Evolutionary conservation across 2,329 filamentous ascomycete genomes (phyloP).

Genomic region (Golovinomyces cichoracearum): DNA sequence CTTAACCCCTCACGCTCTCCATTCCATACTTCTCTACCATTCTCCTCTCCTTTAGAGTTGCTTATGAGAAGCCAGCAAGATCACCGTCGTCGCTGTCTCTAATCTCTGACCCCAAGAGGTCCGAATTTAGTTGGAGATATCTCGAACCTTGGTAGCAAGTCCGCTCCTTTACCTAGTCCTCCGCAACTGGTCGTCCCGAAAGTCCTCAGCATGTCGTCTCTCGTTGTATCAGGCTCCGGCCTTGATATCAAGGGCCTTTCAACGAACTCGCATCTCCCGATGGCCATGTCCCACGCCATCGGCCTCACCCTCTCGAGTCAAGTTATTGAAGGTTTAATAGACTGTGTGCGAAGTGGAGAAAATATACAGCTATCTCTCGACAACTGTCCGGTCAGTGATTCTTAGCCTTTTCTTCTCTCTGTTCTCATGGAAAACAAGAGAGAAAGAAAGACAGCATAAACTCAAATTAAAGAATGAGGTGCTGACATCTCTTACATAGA

Average conservation of each 20-base stretch:
- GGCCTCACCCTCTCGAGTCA: slow-evolving; percentile 30
- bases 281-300: slow-evolving; percentile 25
- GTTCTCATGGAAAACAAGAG: not conserved
- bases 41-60: too few species aligned
- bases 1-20: too few species aligned
- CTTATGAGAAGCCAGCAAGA: too few species aligned
- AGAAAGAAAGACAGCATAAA: not conserved
- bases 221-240: slow-evolving; percentile 31
- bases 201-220: slow-evolving; percentile 22
- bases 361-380: slow-evolving; percentile 32
- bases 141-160: too few species aligned
- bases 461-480: not conserved
- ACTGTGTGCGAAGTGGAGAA: slow-evolving; percentile 29
- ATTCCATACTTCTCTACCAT: too few species aligned
- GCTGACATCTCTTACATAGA: slow-evolving; percentile 16
- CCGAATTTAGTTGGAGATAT: too few species aligned
- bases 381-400: slow-evolving; percentile 28
- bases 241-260: slow-evolving; percentile 25
- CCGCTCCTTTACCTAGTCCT: too few species aligned
- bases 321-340: slow-evolving; percentile 36
- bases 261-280: slow-evolving; percentile 21
- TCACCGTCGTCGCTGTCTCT: too few species aligned
- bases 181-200: not conserved
- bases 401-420: slow-evolving; percentile 2
- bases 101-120: too few species aligned